phyloP scores from a whole-genome alignment of 257 asterid genomes.

The Echites panduratus region DNA sequence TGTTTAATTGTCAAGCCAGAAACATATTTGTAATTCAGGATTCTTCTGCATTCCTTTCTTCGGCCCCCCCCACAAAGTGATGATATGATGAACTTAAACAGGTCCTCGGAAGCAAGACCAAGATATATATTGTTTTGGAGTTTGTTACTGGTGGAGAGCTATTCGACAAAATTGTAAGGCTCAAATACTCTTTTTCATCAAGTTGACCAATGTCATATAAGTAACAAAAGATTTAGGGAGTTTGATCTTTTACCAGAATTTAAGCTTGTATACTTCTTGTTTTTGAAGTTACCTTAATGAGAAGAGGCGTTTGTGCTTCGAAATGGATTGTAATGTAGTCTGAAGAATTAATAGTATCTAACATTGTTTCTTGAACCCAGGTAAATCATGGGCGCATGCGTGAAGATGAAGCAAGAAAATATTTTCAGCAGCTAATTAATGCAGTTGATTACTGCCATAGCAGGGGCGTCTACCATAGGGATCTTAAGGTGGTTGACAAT shows the following conservation, averaged over 20 bases:
- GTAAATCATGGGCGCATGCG: constrained; percentile 82
- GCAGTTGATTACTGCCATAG: constrained; percentile 95
- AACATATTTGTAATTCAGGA: neutral
- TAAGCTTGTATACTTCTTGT: no score
- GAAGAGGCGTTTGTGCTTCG: neutral
- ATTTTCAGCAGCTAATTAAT: constrained; percentile 88
- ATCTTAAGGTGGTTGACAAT: constrained; percentile 54
- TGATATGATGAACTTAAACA: constrained; percentile 27
- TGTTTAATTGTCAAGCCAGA: neutral
- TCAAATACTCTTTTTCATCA: neutral
- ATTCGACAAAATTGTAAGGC: constrained; percentile 85
- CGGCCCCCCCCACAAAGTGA: neutral
- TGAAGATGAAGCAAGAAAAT: constrained; percentile 83
- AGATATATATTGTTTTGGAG: constrained; percentile 86
- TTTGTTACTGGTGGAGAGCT: constrained; percentile 93
- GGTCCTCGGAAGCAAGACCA: constrained; percentile 97
- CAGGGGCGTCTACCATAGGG: constrained; percentile 94
- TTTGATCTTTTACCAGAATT: neutral
- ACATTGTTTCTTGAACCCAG: constrained; percentile 27
- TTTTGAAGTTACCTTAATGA: neutral
- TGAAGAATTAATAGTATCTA: neutral
- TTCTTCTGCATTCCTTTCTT: neutral
- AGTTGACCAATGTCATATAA: constrained; percentile 1
- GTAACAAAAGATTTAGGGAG: neutral
- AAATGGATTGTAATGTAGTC: neutral